phyloP scores from a whole-genome alignment of 164 flowering plant species.

The Nymphaea thermarum region DNA sequence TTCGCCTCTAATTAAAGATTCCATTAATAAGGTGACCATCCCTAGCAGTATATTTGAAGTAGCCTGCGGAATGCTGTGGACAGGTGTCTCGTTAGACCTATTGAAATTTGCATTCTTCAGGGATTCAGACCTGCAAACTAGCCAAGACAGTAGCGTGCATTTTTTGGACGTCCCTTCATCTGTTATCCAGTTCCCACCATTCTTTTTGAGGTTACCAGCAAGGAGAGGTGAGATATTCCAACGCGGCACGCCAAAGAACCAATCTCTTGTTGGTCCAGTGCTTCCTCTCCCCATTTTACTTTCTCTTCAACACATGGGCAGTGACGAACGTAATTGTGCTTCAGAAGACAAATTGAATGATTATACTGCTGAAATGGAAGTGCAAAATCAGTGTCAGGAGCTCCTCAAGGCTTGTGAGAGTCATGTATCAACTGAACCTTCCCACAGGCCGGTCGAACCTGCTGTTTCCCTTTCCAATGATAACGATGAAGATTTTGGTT shows the following conservation, averaged over 20 bases:
- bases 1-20: slow-evolving; percentile 18
- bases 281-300: slow-evolving; percentile 53
- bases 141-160: slow-evolving; percentile 23
- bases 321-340: slow-evolving; percentile 10
- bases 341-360: slow-evolving; percentile 12
- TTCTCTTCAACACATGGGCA: slow-evolving; percentile 18
- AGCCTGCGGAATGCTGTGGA: slow-evolving; percentile 42
- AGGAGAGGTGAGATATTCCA: slow-evolving; percentile 38
- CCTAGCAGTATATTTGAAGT: slow-evolving; percentile 59
- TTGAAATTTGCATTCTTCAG: slow-evolving; percentile 37
- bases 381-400: slow-evolving; percentile 24
- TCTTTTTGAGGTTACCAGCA: slow-evolving; percentile 37
- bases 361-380: slow-evolving; percentile 19
- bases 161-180: slow-evolving; percentile 42
- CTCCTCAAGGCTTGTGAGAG: slow-evolving; percentile 29
- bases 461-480: slow-evolving; percentile 50
- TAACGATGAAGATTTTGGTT: slow-evolving; percentile 19
- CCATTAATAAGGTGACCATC: slow-evolving; percentile 24
- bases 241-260: slow-evolving; percentile 17
- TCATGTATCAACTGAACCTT: slow-evolving; percentile 11
- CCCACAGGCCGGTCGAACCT: background rate
- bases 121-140: slow-evolving; percentile 29
- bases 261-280: slow-evolving; percentile 53
- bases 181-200: slow-evolving; percentile 47
- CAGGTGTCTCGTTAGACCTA: slow-evolving; percentile 35